Conservation (phyloP, 257 asterid genomes). For the Solanum paucissectum region DNA sequence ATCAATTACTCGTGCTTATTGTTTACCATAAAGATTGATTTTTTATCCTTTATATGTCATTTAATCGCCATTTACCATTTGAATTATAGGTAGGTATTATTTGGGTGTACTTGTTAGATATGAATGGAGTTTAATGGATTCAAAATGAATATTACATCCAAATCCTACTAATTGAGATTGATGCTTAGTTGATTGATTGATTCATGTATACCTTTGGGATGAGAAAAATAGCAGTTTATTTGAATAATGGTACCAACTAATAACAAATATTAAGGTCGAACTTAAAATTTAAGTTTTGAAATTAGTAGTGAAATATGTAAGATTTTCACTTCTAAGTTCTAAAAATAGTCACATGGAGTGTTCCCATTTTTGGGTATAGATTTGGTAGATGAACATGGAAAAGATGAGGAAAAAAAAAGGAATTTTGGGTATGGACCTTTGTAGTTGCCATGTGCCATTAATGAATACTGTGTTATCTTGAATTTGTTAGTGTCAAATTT, state of each 20-base stretch:
- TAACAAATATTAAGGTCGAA: background rate
- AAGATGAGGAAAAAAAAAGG: background rate
- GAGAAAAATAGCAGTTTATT: background rate
- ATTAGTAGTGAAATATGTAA: background rate
- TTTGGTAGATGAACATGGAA: background rate
- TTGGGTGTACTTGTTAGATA: background rate
- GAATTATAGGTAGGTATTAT: background rate
- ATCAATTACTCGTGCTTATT: background rate
- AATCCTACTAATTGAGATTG: background rate
- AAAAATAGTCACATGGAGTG: background rate
- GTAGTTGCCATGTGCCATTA: slow-evolving; percentile 8
- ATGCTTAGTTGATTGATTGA: background rate
- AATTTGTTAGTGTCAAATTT: background rate
- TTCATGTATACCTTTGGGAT: background rate
- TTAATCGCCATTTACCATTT: background rate
- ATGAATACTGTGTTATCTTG: slow-evolving; percentile 3
- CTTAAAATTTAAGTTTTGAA: background rate
- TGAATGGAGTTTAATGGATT: background rate
- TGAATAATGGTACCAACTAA: background rate
- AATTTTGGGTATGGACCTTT: slow-evolving; percentile 8
- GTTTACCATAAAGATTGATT: background rate
- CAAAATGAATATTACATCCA: background rate
- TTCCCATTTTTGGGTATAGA: background rate
- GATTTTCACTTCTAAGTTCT: background rate
- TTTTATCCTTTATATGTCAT: background rate